Evolutionary conservation across 768 basidiomycete genomes (phyloP).

Genomic region (Hypsizygus marmoreus): DNA sequence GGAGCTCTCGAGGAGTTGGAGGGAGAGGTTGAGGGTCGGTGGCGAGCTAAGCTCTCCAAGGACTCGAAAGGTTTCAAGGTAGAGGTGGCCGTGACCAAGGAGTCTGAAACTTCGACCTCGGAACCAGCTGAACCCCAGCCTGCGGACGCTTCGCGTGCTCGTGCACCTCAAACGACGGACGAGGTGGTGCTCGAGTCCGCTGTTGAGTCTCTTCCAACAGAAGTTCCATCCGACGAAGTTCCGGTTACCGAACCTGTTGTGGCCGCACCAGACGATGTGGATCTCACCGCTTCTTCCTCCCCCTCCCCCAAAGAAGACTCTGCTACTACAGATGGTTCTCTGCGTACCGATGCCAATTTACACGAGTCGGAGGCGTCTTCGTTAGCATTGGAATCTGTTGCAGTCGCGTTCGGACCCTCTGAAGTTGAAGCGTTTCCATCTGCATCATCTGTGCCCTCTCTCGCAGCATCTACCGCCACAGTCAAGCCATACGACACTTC

Average conservation of each 20-base stretch:
- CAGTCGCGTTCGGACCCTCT: no score
- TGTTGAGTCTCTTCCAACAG: background rate
- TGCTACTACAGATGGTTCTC: background rate
- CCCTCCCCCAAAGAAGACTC: background rate
- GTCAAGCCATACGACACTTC: conserved; percentile 18
- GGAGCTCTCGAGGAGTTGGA: conserved; percentile 56
- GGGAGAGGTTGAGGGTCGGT: conserved; percentile 44
- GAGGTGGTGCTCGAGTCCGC: background rate
- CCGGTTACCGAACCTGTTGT: no score
- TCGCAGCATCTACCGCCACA: conserved; percentile 20
- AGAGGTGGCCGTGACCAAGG: conserved; percentile 7
- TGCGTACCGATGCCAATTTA: no score
- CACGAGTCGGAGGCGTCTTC: no score
- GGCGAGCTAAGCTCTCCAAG: conserved; percentile 29
- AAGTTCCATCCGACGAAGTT: no score
- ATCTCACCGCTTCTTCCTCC: background rate
- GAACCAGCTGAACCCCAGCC: background rate
- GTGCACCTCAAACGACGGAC: background rate
- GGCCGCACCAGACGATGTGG: no score
- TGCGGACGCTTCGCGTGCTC: background rate
- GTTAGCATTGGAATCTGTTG: no score
- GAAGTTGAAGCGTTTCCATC: no score
- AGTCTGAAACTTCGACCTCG: conserved; percentile 4
- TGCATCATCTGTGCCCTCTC: conserved; percentile 3
- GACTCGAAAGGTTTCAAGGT: conserved; percentile 19